Evolutionary conservation across 495 filamentous ascomycete genomes (phyloP).

Genomic region (Neurospora cerealis): DNA sequence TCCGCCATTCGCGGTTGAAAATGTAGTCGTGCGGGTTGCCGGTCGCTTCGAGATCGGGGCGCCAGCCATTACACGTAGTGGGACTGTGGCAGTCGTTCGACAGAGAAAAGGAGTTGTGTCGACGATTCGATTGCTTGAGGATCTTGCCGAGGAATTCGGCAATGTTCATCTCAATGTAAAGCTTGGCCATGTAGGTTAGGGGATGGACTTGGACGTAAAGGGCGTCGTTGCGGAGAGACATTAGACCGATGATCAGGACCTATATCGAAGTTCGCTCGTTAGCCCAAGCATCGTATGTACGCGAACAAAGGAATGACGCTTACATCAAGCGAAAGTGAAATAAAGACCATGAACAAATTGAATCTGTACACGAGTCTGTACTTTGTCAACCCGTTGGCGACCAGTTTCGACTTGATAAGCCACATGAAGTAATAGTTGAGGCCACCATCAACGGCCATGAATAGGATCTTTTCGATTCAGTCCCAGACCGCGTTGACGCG

Average conservation of each 20-base stretch:
- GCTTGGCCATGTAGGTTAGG: slow-evolving; percentile 39
- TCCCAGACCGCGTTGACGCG: slow-evolving; percentile 41
- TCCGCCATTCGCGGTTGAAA: slow-evolving; percentile 3
- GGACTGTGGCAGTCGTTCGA: neutral
- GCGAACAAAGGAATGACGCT: neutral
- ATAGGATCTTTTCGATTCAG: slow-evolving; percentile 36
- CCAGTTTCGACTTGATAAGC: slow-evolving; percentile 33
- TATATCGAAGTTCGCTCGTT: neutral
- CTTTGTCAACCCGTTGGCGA: slow-evolving; percentile 38
- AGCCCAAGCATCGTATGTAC: neutral
- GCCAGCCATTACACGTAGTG: neutral
- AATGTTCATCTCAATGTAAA: slow-evolving; percentile 46
- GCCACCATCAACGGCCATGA: slow-evolving; percentile 33
- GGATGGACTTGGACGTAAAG: slow-evolving; percentile 44
- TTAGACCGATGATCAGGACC: slow-evolving; percentile 19
- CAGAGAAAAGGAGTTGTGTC: neutral
- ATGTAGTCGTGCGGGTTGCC: neutral
- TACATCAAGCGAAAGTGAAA: slow-evolving; percentile 42
- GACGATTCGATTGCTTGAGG: slow-evolving; percentile 12
- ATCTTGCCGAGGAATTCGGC: slow-evolving; percentile 36
- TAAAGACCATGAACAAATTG: slow-evolving; percentile 39
- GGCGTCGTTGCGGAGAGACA: slow-evolving; percentile 18
- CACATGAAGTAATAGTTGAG: slow-evolving; percentile 42
- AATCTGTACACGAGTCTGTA: slow-evolving; percentile 39
- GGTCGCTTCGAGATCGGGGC: neutral